Conservation (phyloP, 202 grass and related monocot genomes). For the Elaeis oleifera region DNA sequence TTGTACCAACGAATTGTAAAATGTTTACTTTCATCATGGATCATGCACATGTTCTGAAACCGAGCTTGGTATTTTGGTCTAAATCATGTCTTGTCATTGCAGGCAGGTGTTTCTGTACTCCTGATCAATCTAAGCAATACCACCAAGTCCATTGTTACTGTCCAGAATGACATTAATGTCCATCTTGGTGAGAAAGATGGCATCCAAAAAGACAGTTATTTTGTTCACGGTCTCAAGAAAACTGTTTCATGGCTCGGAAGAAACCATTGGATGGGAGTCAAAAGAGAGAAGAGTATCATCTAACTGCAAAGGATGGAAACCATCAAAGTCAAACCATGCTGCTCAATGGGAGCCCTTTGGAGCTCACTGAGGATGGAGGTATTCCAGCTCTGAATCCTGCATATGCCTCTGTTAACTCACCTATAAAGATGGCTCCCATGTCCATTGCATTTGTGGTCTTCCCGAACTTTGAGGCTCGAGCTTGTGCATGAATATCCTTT, state of each 20-base stretch:
- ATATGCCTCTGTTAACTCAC: constrained; percentile 53
- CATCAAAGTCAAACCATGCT: constrained; percentile 55
- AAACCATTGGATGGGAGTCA: constrained; percentile 53
- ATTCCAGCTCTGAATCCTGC: constrained; percentile 53
- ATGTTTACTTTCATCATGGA: too few species aligned
- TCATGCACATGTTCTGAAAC: too few species aligned
- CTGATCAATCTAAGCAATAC: constrained; percentile 77
- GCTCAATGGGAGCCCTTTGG: constrained; percentile 66
- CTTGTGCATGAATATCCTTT: constrained; percentile 29
- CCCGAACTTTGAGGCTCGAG: constrained; percentile 75
- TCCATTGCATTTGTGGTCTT: constrained; percentile 74
- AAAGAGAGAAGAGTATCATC: constrained; percentile 86
- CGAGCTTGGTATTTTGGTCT: neutral
- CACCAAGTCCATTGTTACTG: constrained; percentile 60
- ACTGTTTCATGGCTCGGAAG: constrained; percentile 82
- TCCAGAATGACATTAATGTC: constrained; percentile 82
- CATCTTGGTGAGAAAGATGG: constrained; percentile 39
- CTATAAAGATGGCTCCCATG: constrained; percentile 46
- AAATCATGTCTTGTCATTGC: constrained; percentile 2
- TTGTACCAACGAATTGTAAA: too few species aligned
- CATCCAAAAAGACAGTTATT: constrained; percentile 42
- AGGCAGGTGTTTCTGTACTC: constrained; percentile 72
- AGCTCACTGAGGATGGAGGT: constrained; percentile 50
- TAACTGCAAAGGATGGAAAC: constrained; percentile 44
- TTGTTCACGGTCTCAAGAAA: constrained; percentile 59